Percentiles rank a stretch among this genome's conserved stretches.
Evolutionary conservation across 345 rosid genomes (phyloP).

Genomic region (Syzygium aromaticum): DNA sequence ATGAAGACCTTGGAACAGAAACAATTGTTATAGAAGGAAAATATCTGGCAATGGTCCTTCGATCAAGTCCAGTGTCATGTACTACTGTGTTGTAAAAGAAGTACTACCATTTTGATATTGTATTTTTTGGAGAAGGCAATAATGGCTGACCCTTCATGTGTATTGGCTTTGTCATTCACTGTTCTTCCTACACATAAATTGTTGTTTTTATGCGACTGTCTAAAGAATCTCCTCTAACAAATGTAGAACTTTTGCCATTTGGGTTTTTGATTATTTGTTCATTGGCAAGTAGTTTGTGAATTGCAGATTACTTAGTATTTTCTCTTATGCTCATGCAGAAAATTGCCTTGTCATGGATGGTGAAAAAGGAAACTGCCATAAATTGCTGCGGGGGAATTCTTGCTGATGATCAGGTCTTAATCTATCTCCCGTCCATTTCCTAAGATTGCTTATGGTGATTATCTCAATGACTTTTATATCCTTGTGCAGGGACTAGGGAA

Average conservation of each 20-base stretch:
- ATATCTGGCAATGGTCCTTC: background rate
- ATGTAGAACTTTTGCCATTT: background rate
- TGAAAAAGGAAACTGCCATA: slow-evolving; percentile 61
- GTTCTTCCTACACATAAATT: background rate
- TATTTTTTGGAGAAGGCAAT: background rate
- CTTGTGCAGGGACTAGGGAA: slow-evolving; percentile 86
- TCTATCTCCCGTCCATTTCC: slow-evolving; percentile 1
- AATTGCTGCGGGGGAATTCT: slow-evolving; percentile 94
- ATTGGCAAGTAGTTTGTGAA: background rate
- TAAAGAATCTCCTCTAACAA: background rate
- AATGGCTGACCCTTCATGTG: background rate
- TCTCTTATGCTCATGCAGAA: slow-evolving; percentile 24
- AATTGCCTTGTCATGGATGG: slow-evolving; percentile 98
- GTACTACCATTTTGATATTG: background rate
- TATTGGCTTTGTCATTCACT: background rate
- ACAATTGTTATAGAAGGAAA: background rate
- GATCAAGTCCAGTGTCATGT: background rate
- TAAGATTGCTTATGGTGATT: background rate
- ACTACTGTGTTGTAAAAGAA: background rate
- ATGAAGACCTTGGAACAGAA: background rate
- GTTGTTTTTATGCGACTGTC: background rate
- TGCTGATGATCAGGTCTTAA: slow-evolving; percentile 91
- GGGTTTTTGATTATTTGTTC: background rate
- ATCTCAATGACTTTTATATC: background rate
- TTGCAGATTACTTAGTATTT: background rate